Percentiles rank a stretch among this genome's conserved stretches.
phyloP scores from a whole-genome alignment of 2,329 filamentous ascomycete species.

The Fusarium sp. region DNA sequence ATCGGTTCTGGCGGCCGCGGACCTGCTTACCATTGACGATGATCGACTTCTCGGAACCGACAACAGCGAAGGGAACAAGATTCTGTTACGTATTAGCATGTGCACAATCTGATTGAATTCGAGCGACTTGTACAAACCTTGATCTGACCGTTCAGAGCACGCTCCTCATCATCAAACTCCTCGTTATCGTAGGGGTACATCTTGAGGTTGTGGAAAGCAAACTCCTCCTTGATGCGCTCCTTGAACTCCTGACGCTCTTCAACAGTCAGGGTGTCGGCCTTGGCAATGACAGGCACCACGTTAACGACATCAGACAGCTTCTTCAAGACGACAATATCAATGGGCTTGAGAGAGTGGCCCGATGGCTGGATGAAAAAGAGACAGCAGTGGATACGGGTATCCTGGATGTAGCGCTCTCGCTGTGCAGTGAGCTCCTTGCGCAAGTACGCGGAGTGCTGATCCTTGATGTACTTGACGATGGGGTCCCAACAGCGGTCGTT shows the following conservation, averaged over 20 bases:
- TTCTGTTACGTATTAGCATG: slow-evolving; percentile 67
- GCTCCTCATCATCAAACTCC: slow-evolving; percentile 97
- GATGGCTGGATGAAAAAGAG: slow-evolving; percentile 99
- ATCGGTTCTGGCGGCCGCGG: slow-evolving; percentile 96
- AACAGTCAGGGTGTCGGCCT: slow-evolving; percentile 94
- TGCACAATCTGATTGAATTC: background rate
- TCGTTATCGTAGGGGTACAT: slow-evolving; percentile 99
- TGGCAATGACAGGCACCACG: slow-evolving; percentile 98
- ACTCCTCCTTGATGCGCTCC: slow-evolving; percentile 99
- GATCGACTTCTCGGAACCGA: slow-evolving; percentile 97
- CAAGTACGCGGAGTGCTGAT: slow-evolving; percentile 98
- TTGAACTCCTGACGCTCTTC: slow-evolving; percentile 98
- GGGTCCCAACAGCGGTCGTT: slow-evolving; percentile 99
- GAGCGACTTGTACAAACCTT: slow-evolving; percentile 72
- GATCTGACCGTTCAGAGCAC: slow-evolving; percentile 91
- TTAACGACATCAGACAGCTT: slow-evolving; percentile 99
- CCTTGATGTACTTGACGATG: slow-evolving; percentile 99
- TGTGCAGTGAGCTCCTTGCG: slow-evolving; percentile 99
- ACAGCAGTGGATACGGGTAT: slow-evolving; percentile 99
- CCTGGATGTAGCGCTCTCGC: slow-evolving; percentile 98
- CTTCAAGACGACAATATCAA: slow-evolving; percentile 99
- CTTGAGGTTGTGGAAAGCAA: slow-evolving; percentile 99
- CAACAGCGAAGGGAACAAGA: slow-evolving; percentile 96
- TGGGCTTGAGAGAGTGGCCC: slow-evolving; percentile 97
- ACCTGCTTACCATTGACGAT: slow-evolving; percentile 98